Percentiles rank a stretch among this genome's conserved stretches.
These are phyloP conservation scores for Fusarium humuli DNA, from an alignment of 2,329 filamentous ascomycete species.

Conservation along the genomic window DNA sequence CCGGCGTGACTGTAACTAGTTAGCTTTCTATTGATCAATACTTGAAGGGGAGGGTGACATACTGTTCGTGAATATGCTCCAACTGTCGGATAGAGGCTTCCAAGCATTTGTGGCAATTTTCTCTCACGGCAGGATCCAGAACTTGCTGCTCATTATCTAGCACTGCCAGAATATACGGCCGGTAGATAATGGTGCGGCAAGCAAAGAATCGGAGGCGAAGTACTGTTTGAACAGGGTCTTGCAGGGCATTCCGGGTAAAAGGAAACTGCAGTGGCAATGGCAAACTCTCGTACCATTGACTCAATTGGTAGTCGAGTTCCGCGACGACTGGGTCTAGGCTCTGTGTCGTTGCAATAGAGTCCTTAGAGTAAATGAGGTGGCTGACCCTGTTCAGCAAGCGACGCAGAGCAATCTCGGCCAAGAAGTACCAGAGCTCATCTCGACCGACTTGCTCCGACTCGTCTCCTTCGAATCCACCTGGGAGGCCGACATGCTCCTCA, in stretches of 20 bases:
- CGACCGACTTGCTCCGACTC: constrained; percentile 72
- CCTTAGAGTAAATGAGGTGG: constrained; percentile 82
- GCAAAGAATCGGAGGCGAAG: constrained; percentile 84
- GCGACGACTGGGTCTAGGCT: constrained; percentile 82
- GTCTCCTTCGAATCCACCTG: constrained; percentile 81
- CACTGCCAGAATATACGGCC: constrained; percentile 84
- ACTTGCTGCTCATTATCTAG: constrained; percentile 80
- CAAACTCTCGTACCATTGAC: constrained; percentile 86
- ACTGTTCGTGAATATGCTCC: constrained; percentile 82
- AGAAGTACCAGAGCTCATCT: constrained; percentile 87
- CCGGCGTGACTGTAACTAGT: constrained; percentile 72
- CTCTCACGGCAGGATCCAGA: constrained; percentile 77
- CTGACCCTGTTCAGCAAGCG: constrained; percentile 82
- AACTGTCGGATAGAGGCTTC: constrained; percentile 84
- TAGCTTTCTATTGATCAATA: constrained; percentile 3
- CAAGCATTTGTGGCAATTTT: constrained; percentile 83
- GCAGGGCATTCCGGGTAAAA: constrained; percentile 73
- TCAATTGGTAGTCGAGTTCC: constrained; percentile 84
- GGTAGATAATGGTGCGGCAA: constrained; percentile 87
- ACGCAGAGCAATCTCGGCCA: constrained; percentile 83
- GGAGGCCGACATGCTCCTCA: constrained; percentile 82
- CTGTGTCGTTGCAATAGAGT: constrained; percentile 76
- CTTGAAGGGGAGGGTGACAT: constrained; percentile 52
- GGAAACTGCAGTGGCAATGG: constrained; percentile 82
- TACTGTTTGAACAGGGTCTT: constrained; percentile 82